Base-by-base conservation (phyloP, 2,329 filamentous ascomycete species). In the Calonectria honghensis region DNA sequence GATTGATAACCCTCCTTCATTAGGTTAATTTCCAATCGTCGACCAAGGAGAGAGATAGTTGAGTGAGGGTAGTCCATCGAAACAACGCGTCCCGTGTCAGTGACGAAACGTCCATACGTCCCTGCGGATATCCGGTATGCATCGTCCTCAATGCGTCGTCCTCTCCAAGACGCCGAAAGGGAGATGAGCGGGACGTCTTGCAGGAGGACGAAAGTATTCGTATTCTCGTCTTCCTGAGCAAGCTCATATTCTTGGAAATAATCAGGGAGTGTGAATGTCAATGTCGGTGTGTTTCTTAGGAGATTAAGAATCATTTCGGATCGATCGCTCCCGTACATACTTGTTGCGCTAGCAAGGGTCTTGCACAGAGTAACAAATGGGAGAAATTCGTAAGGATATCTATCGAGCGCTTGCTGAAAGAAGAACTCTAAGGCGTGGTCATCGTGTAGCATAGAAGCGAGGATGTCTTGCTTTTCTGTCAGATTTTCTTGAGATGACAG, bases 331-430 rank as follows among this genome's bases (percentile, higher is more conserved):
- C 81, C 81, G 5, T 72, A 68, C 6, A 83, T 75, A 57, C 79
- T 81, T 3, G 82, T 80, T 14, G 85, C 82, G 52, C 84, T 86
- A 45, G 81, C 90, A 20, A 98, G 85, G 50, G 90, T 91, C 70
- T 92, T 92, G 81, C 92, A 94, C 50, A 97, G 86, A 68, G 90
- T 91, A 74, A 97, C 85, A 79, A 98, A 95, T 0, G 96, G 95
- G 3, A 93, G 85, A 61, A 95, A 93, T 85, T 98, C 96, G 83
- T 95, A 96, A 0, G 96, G 96, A 82, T 96, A 98, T 70, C 96
- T 93, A 74, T 91, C 90, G 54, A 93, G 90, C 9, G 96, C 92
- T 82, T 94, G 91, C 65, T 91, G 87, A 39, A 98, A 91, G 75
- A 90, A 91, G 66, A 86, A 87, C 29, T 88, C 88, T 81, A 94